A percentile compares a stretch with the other conserved stretches of the same genome.
These are phyloP conservation scores for Fraxinus paxiana DNA, from an alignment of 305 asterid genomes.

Conservation along the genomic window DNA sequence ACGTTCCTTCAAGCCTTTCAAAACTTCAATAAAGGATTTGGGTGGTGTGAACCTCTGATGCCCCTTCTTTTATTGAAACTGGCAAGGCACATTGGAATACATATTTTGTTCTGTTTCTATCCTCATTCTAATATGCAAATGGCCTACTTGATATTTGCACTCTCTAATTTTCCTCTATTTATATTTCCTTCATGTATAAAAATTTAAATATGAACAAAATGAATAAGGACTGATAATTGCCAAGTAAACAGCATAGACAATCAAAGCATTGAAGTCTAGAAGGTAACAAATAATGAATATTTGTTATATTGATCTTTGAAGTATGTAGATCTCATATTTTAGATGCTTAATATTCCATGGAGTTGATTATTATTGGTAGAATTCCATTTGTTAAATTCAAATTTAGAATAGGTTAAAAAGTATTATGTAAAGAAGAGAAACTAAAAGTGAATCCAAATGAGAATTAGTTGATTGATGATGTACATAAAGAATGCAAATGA, in stretches of 20 bases:
- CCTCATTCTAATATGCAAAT: background rate
- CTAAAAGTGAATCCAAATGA: background rate
- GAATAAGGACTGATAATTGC: background rate
- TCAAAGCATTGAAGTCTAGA: background rate
- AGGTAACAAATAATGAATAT: background rate
- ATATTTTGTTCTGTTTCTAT: background rate
- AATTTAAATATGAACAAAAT: background rate
- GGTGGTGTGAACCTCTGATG: conserved; percentile 6
- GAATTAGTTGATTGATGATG: background rate
- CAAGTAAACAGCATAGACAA: background rate
- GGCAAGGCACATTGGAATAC: background rate
- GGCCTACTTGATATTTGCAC: background rate
- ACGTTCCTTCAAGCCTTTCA: background rate
- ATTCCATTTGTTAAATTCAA: background rate
- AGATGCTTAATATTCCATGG: background rate
- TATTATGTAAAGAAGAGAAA: background rate
- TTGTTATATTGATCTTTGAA: background rate
- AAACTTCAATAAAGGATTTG: background rate
- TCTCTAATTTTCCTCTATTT: background rate
- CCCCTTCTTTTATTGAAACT: background rate
- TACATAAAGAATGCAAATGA: background rate
- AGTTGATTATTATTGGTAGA: background rate
- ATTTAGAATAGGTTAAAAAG: background rate
- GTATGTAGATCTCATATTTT: background rate
- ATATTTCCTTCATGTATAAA: background rate